Conservation (phyloP, 2,329 filamentous ascomycete genomes). For the Paecilomyces formosus region DNA sequence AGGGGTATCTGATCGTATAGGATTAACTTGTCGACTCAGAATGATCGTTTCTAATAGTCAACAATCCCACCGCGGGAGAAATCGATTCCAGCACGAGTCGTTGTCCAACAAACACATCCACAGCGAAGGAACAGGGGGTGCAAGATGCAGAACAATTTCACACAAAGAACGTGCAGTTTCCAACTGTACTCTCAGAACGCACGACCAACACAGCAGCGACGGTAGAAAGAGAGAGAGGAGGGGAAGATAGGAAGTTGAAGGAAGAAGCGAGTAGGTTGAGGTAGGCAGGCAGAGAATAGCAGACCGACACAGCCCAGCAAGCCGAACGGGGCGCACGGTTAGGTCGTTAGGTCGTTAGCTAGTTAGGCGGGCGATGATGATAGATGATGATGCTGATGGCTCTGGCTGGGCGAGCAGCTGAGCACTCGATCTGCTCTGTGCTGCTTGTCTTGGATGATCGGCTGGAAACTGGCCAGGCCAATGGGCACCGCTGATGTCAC, state of each 20-base stretch:
- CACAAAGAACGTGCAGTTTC: not conserved
- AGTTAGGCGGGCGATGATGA: not conserved
- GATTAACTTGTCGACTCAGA: not conserved
- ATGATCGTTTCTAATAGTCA: not conserved
- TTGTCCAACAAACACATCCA: not conserved
- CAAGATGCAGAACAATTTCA: not conserved
- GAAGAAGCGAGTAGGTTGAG: not conserved
- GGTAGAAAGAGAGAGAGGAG: not conserved
- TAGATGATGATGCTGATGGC: not conserved
- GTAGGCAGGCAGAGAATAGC: not conserved
- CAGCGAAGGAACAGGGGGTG: not conserved
- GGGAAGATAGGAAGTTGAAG: not conserved
- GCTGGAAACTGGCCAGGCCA: not conserved
- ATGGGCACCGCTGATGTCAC: not conserved
- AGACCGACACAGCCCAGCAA: not conserved
- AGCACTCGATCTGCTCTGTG: too few relatives aligned
- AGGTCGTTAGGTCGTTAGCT: too few relatives aligned
- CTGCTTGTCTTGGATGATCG: not conserved
- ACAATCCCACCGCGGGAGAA: not conserved
- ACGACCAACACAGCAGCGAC: not conserved
- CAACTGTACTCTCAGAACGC: not conserved
- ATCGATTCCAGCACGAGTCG: not conserved
- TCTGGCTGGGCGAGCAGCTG: not conserved
- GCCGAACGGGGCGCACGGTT: not conserved
- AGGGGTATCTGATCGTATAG: not conserved